These are phyloP conservation scores for Melastoma malabathricum DNA, from an alignment of 345 rosid genomes.

Conservation along the genomic window DNA sequence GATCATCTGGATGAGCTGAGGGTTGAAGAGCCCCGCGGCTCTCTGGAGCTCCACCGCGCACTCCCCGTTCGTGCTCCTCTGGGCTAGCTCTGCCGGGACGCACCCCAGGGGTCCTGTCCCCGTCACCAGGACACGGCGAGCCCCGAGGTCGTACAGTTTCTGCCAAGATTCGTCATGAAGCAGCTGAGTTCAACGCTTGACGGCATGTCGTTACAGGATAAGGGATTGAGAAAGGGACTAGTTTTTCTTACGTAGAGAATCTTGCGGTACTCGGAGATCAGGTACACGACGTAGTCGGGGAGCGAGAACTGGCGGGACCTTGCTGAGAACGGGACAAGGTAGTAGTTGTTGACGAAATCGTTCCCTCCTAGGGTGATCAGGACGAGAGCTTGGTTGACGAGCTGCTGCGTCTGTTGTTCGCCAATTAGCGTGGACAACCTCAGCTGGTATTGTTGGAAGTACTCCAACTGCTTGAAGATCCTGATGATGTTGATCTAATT, in stretches of 20 bases:
- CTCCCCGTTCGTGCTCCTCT: conserved; percentile 52
- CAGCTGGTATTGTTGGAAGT: conserved; percentile 60
- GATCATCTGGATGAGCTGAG: conserved; percentile 41
- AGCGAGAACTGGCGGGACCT: conserved; percentile 67
- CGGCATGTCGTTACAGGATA: neutral
- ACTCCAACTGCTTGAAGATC: conserved; percentile 40
- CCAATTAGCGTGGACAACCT: conserved; percentile 49
- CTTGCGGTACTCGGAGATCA: conserved; percentile 73
- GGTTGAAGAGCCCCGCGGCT: conserved; percentile 63
- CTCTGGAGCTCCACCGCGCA: conserved; percentile 43
- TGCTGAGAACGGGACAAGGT: conserved; percentile 67
- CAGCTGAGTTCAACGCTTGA: neutral
- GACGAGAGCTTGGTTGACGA: conserved; percentile 56
- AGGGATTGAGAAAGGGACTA: neutral
- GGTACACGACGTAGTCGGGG: conserved; percentile 46
- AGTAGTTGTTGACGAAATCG: conserved; percentile 90
- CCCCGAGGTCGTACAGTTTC: conserved; percentile 63
- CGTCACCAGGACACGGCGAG: conserved; percentile 61
- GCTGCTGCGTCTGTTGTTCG: conserved; percentile 27
- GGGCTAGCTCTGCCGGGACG: conserved; percentile 69
- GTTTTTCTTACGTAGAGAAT: conserved; percentile 29
- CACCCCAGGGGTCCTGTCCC: conserved; percentile 88
- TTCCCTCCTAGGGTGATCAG: conserved; percentile 84
- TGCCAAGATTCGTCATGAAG: conserved; percentile 9
- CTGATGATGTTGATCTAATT: conserved; percentile 59